Evolutionary conservation across 352 stramenopile species (phyloP), one percentile per base, ranked within the genome.

Genomic region (Phytophthora pistaciae): DNA sequence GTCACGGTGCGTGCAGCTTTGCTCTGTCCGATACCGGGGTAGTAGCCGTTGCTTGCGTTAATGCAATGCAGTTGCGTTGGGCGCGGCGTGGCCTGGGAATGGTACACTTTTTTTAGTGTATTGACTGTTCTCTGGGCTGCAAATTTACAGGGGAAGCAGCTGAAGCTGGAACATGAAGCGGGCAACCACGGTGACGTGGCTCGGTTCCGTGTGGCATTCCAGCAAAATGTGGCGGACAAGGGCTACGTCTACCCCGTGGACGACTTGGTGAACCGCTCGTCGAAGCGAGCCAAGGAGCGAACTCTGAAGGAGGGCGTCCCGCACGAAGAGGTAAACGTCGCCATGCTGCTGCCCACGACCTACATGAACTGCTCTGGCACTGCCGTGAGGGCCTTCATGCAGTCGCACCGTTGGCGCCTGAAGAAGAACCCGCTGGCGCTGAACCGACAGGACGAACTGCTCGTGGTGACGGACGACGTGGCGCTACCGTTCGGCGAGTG

Each of bases 331-430:
- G 90, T 95, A 36, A 93, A 95, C 63, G 83, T 96, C 36, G 87
- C 89, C 21, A 54, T 95, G 50, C 70, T 96, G 56, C 74, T 91
- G 16, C 90, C 90, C 0, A 85, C 77, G 8, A 96, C 90, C 9
- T 96, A 88, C 71, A 96, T 96, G 90, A 96, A 96, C 71, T 88
- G 88, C 58, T 95, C 87, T 9, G 90, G 90, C 18, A 85, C 81
- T 33, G 83, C 88, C 0, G 90, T 96, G 21, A 77, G 87, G 50
- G 83, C 83, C 13, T 95, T 95, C 55, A 93, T 96, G 85, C 80
- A 93, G 62, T 74, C 74, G 20, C 87, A 96, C 53, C 85, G 79
- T 21, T 96, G 89, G 85, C 84, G 88, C 23, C 77, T 96, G 21
- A 96, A 96, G 78, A 91, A 91, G 71, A 96, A 95, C 44, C 71